Conservation (phyloP, 257 asterid species). For the Solanum chiquidenum region DNA sequence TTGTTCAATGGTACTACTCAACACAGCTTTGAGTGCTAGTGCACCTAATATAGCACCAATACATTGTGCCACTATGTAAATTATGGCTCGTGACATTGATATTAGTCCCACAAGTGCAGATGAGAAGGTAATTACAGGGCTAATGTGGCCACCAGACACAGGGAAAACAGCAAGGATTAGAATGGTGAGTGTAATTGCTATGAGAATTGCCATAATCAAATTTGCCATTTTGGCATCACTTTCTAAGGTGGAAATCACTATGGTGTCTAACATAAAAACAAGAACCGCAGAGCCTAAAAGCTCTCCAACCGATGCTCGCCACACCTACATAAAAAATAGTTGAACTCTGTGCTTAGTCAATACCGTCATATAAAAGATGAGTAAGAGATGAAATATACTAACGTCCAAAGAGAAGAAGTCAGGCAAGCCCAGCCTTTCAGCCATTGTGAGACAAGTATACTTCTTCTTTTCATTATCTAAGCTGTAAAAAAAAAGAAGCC, state of each 20-base stretch:
- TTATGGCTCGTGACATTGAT: constrained; percentile 46
- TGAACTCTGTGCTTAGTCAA: not conserved
- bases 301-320: constrained; percentile 78
- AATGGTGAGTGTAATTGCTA: constrained; percentile 39
- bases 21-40: constrained; percentile 55
- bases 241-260: constrained; percentile 52
- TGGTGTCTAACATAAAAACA: constrained; percentile 58
- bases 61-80: constrained; percentile 53
- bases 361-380: not conserved
- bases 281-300: constrained; percentile 54
- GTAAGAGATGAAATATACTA: not conserved
- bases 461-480: constrained; percentile 11
- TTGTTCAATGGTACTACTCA: constrained; percentile 25
- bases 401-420: constrained; percentile 45
- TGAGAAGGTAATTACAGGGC: constrained; percentile 73
- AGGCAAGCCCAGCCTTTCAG: constrained; percentile 40
- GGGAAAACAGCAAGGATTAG: constrained; percentile 67
- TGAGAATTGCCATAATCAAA: constrained; percentile 36
- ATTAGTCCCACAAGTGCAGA: constrained; percentile 62
- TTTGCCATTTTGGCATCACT: constrained; percentile 44
- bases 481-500: not conserved
- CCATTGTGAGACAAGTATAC: constrained; percentile 9
- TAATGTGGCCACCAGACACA: constrained; percentile 74
- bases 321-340: constrained; percentile 26
- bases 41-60: constrained; percentile 58